Base-by-base conservation (phyloP, 2,329 filamentous ascomycete species). In the Myriangium duriaei region DNA sequence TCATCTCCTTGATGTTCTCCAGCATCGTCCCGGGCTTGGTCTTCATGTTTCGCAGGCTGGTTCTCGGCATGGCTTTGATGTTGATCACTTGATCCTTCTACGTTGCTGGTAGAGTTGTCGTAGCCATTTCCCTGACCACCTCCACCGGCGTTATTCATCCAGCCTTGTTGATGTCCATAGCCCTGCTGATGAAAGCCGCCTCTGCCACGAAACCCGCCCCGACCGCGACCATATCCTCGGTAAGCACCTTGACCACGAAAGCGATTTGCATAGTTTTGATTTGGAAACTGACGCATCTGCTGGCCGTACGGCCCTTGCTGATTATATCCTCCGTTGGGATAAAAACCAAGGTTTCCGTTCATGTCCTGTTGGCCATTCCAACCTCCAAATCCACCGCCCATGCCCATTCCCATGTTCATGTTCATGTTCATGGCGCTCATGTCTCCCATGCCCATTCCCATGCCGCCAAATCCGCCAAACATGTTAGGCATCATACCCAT, bases 361-460 rank as follows among this genome's bases (percentile, higher is more conserved):
- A 65, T 65, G 76, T 79, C 76, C 73, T 77, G 58, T 74, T 80
- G 68, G 72, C 81, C 78, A 78, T 79, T 72, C 69, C 68, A 71
- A 51, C 65, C 63, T 63, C 66, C 65, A 63, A 71, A 79, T 77
- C 67, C 71, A 61, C 64, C 69, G 58, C 62, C 74, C 74, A 65
- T 74, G 76, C 77, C 76, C 74, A 67, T 76, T 39, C 63, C 64
- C 21, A 26, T 26, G 21, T n/a, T n/a, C 21, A 26, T 26, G 21
- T 26, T 26, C 71, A 56, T 58, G 42, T 58, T 58, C 59, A 61
- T 61, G 51, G 54, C 56, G 45, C 73, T 79, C 76, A 81, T 79
- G 68, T 76, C 72, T 69, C 73, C 79, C 78, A 83, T 82, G 62
- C 81, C 81, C 75, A 81, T 81, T 68, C 76, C 76, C 69, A 76